A percentile compares a stretch with the other conserved stretches of the same genome.
These are phyloP conservation scores for Limnomonas spitsbergensis DNA, from an alignment of 139 green algal species.

Conservation along the genomic window DNA sequence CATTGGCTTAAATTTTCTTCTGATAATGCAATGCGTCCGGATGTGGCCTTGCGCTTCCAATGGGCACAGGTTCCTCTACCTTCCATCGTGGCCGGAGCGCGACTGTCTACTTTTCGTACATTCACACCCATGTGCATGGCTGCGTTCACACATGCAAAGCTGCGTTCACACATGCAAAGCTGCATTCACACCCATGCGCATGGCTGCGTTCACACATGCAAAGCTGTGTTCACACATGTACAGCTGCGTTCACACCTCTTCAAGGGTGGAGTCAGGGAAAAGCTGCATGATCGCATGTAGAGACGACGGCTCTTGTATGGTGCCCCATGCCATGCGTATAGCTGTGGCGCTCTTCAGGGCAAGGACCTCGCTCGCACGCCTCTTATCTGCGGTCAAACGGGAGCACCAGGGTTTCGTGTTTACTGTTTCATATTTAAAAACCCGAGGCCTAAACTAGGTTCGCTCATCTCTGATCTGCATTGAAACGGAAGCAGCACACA, in stretches of 20 bases:
- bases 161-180: no score
- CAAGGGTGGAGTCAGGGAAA: constrained; percentile 29
- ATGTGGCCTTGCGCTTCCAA: no score
- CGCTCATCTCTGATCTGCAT: background rate
- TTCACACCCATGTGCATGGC: no score
- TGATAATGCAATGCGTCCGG: no score
- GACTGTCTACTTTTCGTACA: no score
- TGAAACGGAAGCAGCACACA: background rate
- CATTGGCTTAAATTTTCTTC: no score
- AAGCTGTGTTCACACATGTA: no score
- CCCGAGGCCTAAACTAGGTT: background rate
- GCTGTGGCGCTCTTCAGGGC: background rate
- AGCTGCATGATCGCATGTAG: constrained; percentile 45
- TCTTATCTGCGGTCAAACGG: constrained; percentile 1
- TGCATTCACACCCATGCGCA: no score
- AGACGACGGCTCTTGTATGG: constrained; percentile 54
- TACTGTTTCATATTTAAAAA: background rate
- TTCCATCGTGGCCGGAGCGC: no score
- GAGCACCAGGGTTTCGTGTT: background rate
- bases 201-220: no score
- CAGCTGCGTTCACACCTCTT: constrained; percentile 23
- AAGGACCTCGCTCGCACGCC: background rate
- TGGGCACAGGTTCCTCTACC: no score
- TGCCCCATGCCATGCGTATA: constrained; percentile 7
- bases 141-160: no score